Evolutionary conservation across 2,329 filamentous ascomycete genomes (phyloP).

Genomic region (Furcasterigmium sp.): DNA sequence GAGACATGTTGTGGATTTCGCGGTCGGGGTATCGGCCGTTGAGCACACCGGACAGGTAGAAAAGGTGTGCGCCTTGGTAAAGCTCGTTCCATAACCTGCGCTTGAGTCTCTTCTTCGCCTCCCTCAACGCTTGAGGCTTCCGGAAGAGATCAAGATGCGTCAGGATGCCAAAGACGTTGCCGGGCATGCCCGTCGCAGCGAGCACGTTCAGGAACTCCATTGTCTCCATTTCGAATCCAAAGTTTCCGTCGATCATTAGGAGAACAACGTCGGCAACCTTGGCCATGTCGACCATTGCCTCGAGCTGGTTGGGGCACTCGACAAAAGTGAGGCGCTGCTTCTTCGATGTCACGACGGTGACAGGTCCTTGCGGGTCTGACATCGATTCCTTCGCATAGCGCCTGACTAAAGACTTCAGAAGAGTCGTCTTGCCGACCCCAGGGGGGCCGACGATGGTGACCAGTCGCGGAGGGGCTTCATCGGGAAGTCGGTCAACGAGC

Average conservation of each 20-base stretch:
- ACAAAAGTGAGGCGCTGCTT: conserved; percentile 90
- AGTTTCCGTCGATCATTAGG: conserved; percentile 98
- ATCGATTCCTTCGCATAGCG: conserved; percentile 95
- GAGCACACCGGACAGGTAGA: conserved; percentile 93
- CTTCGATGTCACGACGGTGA: conserved; percentile 96
- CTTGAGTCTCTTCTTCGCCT: conserved; percentile 94
- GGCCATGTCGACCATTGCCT: conserved; percentile 93
- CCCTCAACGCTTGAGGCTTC: conserved; percentile 85
- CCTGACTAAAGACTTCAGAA: conserved; percentile 89
- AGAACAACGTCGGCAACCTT: conserved; percentile 97
- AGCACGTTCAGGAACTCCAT: conserved; percentile 98
- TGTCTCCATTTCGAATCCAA: conserved; percentile 99
- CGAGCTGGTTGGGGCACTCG: conserved; percentile 94
- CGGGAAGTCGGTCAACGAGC: conserved; percentile 89
- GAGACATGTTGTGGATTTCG: conserved; percentile 90
- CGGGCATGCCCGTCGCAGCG: conserved; percentile 93
- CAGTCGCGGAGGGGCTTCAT: conserved; percentile 89
- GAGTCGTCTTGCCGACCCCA: conserved; percentile 90
- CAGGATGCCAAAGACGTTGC: conserved; percentile 95
- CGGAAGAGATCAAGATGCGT: conserved; percentile 94
- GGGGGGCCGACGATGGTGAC: conserved; percentile 93
- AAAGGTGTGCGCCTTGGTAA: conserved; percentile 94
- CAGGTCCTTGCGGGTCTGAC: conserved; percentile 80
- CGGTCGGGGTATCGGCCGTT: conserved; percentile 96
- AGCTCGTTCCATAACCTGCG: conserved; percentile 94